These are phyloP conservation scores for Ceratocystis huliohia DNA, from an alignment of 2,329 filamentous ascomycete species.

Conservation along the genomic window DNA sequence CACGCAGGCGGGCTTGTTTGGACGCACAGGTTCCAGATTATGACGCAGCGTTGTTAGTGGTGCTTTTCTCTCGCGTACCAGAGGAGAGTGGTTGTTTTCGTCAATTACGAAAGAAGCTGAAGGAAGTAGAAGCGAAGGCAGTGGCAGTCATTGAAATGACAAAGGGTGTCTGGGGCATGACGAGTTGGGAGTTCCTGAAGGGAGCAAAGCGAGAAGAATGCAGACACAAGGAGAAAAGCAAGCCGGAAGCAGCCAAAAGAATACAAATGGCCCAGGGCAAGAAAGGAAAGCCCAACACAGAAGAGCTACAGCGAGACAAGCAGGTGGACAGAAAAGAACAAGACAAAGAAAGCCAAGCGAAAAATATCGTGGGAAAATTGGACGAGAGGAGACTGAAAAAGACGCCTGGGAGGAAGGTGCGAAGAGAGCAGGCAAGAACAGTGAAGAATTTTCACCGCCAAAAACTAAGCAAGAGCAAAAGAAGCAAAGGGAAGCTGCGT, in stretches of 20 bases:
- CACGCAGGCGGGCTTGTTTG: background rate
- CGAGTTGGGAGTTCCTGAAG: background rate
- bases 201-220: background rate
- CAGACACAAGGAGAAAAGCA: background rate
- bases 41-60: background rate
- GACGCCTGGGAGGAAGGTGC: background rate
- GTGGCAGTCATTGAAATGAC: background rate
- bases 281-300: background rate
- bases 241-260: background rate
- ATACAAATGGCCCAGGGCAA: background rate
- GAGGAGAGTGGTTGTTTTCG: background rate
- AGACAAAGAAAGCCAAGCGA: background rate
- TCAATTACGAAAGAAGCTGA: background rate
- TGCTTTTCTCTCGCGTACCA: background rate
- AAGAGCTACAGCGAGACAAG: background rate
- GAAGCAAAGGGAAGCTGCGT: conserved; percentile 9
- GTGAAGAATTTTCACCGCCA: conserved; percentile 2
- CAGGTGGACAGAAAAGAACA: background rate
- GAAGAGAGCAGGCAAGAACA: conserved; percentile 3
- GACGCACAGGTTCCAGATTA: background rate
- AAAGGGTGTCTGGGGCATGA: conserved; percentile 7
- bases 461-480: conserved; percentile 4
- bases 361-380: background rate
- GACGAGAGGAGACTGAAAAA: background rate
- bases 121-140: background rate